These are phyloP conservation scores for Euptelea pleiosperma DNA, from an alignment of 164 flowering plant genomes.

Conservation along the genomic window DNA sequence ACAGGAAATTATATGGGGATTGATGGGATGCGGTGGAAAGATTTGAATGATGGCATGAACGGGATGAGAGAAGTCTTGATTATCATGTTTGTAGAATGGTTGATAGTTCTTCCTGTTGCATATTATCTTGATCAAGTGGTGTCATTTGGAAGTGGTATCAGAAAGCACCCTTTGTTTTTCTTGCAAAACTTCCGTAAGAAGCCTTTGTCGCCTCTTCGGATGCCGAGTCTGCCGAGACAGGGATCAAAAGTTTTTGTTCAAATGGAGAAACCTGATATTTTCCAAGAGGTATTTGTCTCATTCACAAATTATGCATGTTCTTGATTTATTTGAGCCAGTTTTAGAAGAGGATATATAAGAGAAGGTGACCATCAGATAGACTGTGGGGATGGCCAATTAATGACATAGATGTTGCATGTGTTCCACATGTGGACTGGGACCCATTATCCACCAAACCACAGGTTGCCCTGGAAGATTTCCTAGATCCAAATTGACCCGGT, in stretches of 20 bases:
- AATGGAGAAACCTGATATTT: conserved; percentile 64
- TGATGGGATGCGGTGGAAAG: conserved; percentile 64
- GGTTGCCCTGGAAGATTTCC: too few relatives aligned
- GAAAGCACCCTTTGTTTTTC: conserved; percentile 45
- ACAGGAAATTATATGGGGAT: conserved; percentile 45
- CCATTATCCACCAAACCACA: too few relatives aligned
- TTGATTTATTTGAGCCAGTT: too few relatives aligned
- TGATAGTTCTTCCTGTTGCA: conserved; percentile 42
- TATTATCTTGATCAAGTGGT: conserved; percentile 57
- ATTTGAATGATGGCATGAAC: conserved; percentile 46
- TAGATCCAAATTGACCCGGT: too few relatives aligned
- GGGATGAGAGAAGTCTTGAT: conserved; percentile 65
- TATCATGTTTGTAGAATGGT: conserved; percentile 55
- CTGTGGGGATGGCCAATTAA: too few relatives aligned
- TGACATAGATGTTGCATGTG: too few relatives aligned
- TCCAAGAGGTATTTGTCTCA: conserved; percentile 52
- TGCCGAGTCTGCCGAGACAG: conserved; percentile 39
- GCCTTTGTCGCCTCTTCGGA: conserved; percentile 28
- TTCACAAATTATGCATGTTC: neutral
- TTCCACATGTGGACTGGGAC: too few relatives aligned
- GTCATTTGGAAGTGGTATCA: conserved; percentile 48
- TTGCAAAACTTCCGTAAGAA: conserved; percentile 37
- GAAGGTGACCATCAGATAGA: too few relatives aligned
- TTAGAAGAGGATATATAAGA: too few relatives aligned
- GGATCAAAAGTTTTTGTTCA: conserved; percentile 48